Evolutionary conservation across 768 basidiomycete genomes (phyloP).

Genomic region (Fomitopsis pulvina): DNA sequence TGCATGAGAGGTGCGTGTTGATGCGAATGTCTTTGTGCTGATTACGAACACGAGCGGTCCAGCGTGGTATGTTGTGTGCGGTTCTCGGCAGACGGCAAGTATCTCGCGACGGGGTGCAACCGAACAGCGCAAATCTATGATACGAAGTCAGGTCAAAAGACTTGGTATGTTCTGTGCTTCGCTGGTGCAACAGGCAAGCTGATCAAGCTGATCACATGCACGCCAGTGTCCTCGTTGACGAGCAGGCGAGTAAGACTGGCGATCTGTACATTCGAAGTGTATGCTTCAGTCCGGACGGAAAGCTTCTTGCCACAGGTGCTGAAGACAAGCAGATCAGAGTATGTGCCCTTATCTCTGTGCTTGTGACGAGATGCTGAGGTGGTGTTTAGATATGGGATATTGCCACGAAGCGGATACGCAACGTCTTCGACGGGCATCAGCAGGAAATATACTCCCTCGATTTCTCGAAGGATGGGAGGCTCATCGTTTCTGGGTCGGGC

Average conservation of each 20-base stretch:
- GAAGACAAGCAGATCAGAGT: conserved; percentile 93
- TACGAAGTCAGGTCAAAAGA: conserved; percentile 77
- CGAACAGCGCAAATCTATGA: conserved; percentile 94
- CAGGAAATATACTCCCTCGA: conserved; percentile 94
- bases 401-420: conserved; percentile 67
- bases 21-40: neutral
- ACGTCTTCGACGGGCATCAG: conserved; percentile 81
- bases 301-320: conserved; percentile 70
- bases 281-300: conserved; percentile 70
- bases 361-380: neutral
- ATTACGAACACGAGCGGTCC: neutral
- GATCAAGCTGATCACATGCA: neutral
- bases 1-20: conserved; percentile 70
- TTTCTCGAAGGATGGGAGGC: conserved; percentile 79
- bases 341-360: conserved; percentile 17
- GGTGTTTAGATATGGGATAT: conserved; percentile 83
- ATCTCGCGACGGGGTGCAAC: conserved; percentile 94
- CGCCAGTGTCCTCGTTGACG: conserved; percentile 69
- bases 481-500: conserved; percentile 87
- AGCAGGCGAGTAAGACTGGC: conserved; percentile 61
- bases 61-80: conserved; percentile 87
- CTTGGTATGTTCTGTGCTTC: conserved; percentile 49
- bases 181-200: neutral
- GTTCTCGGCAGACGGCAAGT: conserved; percentile 92
- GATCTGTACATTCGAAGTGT: conserved; percentile 90